Conservation (phyloP, 768 basidiomycete genomes). For the Kwoniella europaea region DNA sequence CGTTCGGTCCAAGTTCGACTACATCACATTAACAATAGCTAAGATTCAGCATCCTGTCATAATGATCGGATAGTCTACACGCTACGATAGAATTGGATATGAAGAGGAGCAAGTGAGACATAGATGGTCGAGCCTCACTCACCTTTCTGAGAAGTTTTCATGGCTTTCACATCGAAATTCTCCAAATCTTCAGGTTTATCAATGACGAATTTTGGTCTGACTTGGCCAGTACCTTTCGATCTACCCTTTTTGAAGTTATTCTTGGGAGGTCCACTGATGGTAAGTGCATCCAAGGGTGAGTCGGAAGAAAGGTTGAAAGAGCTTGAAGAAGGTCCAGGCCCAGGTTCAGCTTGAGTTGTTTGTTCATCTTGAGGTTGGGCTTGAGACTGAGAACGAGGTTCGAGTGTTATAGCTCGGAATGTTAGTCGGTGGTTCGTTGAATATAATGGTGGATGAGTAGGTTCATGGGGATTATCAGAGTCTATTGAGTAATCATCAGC, state of each 20-base stretch:
- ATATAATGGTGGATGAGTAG: constrained; percentile 43
- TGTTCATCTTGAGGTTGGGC: neutral
- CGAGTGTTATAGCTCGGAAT: constrained; percentile 26
- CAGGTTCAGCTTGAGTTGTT: neutral
- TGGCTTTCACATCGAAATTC: constrained; percentile 12
- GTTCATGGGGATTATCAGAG: constrained; percentile 36
- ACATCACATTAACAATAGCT: neutral
- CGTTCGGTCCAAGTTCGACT: constrained; percentile 20
- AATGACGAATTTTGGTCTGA: neutral
- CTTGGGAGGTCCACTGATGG: neutral
- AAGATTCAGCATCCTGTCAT: neutral
- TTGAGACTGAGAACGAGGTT: constrained; percentile 12
- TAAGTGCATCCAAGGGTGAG: neutral
- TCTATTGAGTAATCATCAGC: constrained; percentile 24
- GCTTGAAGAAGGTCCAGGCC: neutral
- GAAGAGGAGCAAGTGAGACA: neutral
- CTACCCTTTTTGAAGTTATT: neutral
- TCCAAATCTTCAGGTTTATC: constrained; percentile 15
- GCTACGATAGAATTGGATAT: neutral
- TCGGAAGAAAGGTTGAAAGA: too few species aligned
- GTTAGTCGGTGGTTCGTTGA: constrained; percentile 31
- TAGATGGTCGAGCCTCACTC: neutral
- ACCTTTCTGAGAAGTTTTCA: constrained; percentile 23
- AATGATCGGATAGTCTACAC: neutral
- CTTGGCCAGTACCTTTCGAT: constrained; percentile 2